phyloP scores from a whole-genome alignment of 2,329 filamentous ascomycete species.

The Talaromyces amestolkiae region DNA sequence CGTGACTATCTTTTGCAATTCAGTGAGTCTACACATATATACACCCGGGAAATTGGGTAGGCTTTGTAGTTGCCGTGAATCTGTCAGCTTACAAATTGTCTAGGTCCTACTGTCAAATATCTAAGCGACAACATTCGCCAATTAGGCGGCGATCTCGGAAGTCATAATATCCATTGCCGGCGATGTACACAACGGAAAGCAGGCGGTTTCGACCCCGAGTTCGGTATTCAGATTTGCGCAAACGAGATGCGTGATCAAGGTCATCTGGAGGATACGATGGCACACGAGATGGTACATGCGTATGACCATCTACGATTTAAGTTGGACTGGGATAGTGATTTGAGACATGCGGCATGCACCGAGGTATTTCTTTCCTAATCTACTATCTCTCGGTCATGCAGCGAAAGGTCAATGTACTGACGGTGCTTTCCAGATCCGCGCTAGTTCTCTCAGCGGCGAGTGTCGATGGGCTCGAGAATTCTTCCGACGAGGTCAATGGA shows the following conservation, averaged over 20 bases:
- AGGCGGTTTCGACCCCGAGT: slow-evolving; percentile 81
- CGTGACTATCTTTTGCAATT: slow-evolving; percentile 81
- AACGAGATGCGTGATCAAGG: slow-evolving; percentile 79
- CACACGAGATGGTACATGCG: slow-evolving; percentile 97
- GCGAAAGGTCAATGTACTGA: not conserved
- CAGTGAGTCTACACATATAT: slow-evolving; percentile 45
- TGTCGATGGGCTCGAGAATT: slow-evolving; percentile 88
- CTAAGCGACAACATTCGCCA: slow-evolving; percentile 75
- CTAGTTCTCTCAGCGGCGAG: slow-evolving; percentile 88
- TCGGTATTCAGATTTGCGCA: slow-evolving; percentile 88
- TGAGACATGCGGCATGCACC: slow-evolving; percentile 89
- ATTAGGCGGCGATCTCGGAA: slow-evolving; percentile 73
- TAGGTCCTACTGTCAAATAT: slow-evolving; percentile 78
- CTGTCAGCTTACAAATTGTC: slow-evolving; percentile 14
- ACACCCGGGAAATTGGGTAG: not conserved
- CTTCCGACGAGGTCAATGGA: slow-evolving; percentile 80
- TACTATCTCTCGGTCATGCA: not conserved
- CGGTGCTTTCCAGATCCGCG: slow-evolving; percentile 66
- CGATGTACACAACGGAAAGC: slow-evolving; percentile 71
- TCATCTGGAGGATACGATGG: slow-evolving; percentile 88
- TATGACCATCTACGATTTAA: slow-evolving; percentile 93
- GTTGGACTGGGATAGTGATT: slow-evolving; percentile 73
- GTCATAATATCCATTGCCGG: slow-evolving; percentile 74
- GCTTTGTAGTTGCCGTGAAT: not conserved
- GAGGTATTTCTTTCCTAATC: slow-evolving; percentile 59